Evolutionary conservation across 352 stramenopile species (phyloP).

Genomic region (Phytophthora brassicae): DNA sequence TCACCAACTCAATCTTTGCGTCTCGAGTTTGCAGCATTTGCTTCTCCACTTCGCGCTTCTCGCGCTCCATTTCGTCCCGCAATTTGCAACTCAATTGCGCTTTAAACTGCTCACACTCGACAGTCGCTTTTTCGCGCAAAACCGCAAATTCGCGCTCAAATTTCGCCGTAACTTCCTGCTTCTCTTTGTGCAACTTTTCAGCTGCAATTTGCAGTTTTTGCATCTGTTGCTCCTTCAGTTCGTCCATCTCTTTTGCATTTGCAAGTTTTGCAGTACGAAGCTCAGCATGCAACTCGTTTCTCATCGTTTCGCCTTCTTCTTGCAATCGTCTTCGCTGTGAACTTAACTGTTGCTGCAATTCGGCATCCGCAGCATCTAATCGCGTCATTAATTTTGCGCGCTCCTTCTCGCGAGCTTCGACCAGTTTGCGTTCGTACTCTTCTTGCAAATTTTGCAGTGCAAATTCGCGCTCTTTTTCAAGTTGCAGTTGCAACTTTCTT

Average conservation of each 20-base stretch:
- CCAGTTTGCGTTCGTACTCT: conserved; percentile 69
- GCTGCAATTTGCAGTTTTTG: conserved; percentile 36
- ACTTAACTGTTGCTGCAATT: conserved; percentile 81
- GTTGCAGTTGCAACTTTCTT: conserved; percentile 47
- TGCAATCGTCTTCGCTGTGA: conserved; percentile 67
- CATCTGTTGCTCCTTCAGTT: conserved; percentile 49
- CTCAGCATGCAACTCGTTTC: conserved; percentile 59
- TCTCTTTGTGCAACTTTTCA: conserved; percentile 59
- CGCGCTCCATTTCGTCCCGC: conserved; percentile 53
- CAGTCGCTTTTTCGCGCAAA: conserved; percentile 55
- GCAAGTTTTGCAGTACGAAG: conserved; percentile 47
- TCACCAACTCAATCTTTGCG: conserved; percentile 80
- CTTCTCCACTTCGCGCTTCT: conserved; percentile 64
- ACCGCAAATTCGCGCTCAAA: conserved; percentile 58
- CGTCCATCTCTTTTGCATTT: conserved; percentile 66
- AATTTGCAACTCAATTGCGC: conserved; percentile 50
- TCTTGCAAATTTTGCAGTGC: conserved; percentile 61
- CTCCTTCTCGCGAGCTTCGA: conserved; percentile 78
- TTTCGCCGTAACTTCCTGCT: conserved; percentile 63
- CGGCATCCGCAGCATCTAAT: conserved; percentile 72
- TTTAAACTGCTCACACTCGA: conserved; percentile 74
- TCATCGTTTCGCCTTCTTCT: conserved; percentile 62
- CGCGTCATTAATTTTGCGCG: conserved; percentile 65
- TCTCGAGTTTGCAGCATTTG: conserved; percentile 76
- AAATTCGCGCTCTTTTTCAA: conserved; percentile 62